phyloP scores from a whole-genome alignment of 2,329 filamentous ascomycete species.

The Aspergillus ruber region DNA sequence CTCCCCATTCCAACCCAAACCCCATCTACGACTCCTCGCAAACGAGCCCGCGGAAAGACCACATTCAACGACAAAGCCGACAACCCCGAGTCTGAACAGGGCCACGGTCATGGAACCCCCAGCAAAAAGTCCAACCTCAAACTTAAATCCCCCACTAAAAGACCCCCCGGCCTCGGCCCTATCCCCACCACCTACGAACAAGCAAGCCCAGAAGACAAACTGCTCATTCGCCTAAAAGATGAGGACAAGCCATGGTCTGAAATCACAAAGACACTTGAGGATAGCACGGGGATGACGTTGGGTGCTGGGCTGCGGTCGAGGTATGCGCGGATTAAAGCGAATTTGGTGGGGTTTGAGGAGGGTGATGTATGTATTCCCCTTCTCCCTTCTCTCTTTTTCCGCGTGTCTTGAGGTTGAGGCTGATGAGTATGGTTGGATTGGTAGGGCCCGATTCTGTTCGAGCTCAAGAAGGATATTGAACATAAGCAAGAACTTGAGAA shows the following conservation, averaged over 20 bases:
- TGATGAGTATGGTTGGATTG: background rate
- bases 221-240: background rate
- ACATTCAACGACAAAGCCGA: background rate
- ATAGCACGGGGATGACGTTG: background rate
- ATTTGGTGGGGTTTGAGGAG: constrained; percentile 11
- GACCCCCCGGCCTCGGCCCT: constrained; percentile 3
- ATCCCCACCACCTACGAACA: constrained; percentile 19
- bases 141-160: constrained; percentile 1
- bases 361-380: constrained; percentile 19
- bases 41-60: constrained; percentile 15
- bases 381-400: no score
- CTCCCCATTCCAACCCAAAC: background rate
- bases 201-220: background rate
- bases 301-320: background rate
- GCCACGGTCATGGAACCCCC: background rate
- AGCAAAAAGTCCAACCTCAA: constrained; percentile 10
- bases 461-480: background rate
- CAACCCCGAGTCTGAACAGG: background rate
- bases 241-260: background rate
- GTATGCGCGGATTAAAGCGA: background rate
- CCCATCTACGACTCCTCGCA: constrained; percentile 8
- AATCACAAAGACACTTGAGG: background rate
- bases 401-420: no score
- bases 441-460: constrained; percentile 25
- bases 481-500: background rate